Percentiles rank a stretch among this genome's conserved stretches.
These are phyloP conservation scores for Penicillium aurantiogriseum DNA, from an alignment of 2,329 filamentous ascomycete genomes.

Conservation along the genomic window DNA sequence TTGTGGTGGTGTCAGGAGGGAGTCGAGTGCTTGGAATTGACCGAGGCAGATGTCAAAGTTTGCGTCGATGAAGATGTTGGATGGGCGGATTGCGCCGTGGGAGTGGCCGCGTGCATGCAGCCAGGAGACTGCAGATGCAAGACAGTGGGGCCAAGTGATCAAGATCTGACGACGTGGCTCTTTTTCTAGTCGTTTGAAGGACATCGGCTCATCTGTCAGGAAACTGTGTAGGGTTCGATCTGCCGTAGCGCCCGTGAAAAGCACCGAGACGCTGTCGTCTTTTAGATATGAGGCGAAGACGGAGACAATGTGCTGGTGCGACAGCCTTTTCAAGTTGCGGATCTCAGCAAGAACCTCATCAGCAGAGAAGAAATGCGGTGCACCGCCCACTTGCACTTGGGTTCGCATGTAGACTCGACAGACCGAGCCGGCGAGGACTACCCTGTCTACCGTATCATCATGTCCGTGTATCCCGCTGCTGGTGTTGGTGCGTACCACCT, in stretches of 20 bases:
- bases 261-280: constrained; percentile 43
- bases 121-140: constrained; percentile 56
- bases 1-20: constrained; percentile 54
- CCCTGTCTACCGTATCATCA: constrained; percentile 37
- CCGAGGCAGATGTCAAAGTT: constrained; percentile 57
- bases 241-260: constrained; percentile 41
- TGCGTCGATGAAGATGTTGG: constrained; percentile 59
- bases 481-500: constrained; percentile 48
- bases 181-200: constrained; percentile 45
- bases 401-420: constrained; percentile 40
- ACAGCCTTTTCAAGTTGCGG: constrained; percentile 37
- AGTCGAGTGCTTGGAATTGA: constrained; percentile 56
- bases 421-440: constrained; percentile 39
- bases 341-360: constrained; percentile 44
- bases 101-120: constrained; percentile 55
- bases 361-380: constrained; percentile 40
- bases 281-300: constrained; percentile 47
- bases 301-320: constrained; percentile 46
- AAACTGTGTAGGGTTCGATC: constrained; percentile 46
- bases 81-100: constrained; percentile 59
- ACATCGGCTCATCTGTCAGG: constrained; percentile 42
- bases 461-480: constrained; percentile 35
- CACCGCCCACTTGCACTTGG: constrained; percentile 38
- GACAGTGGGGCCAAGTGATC: constrained; percentile 49
- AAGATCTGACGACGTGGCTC: constrained; percentile 42